A percentile compares a stretch with the other conserved stretches of the same genome.
These are phyloP conservation scores for Lentinula aciculospora DNA, from an alignment of 768 basidiomycete genomes.

Conservation along the genomic window DNA sequence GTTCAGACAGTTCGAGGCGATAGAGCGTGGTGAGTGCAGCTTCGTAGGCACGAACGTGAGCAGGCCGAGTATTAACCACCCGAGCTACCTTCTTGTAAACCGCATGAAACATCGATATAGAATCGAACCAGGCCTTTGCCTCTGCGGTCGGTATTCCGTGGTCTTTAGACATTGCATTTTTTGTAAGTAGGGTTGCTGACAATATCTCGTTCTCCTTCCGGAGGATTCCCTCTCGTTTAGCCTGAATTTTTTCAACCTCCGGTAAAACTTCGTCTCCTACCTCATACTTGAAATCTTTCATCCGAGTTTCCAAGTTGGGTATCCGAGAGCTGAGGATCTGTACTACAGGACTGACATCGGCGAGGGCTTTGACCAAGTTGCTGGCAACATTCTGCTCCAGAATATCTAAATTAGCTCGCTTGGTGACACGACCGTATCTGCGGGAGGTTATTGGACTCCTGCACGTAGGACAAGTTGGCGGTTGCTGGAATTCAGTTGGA, in stretches of 20 bases:
- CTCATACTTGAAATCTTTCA: constrained; percentile 3
- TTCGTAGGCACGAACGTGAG: constrained; percentile 5
- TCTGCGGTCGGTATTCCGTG: constrained; percentile 2
- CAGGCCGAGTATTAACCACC: not conserved
- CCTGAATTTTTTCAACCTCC: not conserved
- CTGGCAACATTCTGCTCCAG: constrained; percentile 57
- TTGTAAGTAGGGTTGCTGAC: not conserved
- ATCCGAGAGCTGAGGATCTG: constrained; percentile 19
- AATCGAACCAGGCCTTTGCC: not conserved
- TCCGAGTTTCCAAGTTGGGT: constrained; percentile 15
- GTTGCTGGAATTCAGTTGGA: constrained; percentile 26
- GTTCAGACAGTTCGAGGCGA: not conserved
- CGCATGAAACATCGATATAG: not conserved
- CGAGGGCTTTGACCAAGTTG: constrained; percentile 42
- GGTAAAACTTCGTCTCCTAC: not conserved
- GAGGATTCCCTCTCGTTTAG: not conserved
- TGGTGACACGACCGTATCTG: constrained; percentile 57
- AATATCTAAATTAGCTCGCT: constrained; percentile 59
- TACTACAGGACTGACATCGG: constrained; percentile 20
- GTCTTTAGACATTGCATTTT: not conserved
- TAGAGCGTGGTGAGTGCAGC: constrained; percentile 7
- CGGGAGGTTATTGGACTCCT: constrained; percentile 48
- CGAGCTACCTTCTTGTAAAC: constrained; percentile 2
- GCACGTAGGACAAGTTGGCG: constrained; percentile 60
- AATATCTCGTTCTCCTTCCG: not conserved